A percentile compares a stretch with the other conserved stretches of the same genome.
phyloP scores from a whole-genome alignment of 176 grass and related monocot genomes.

The Tuctoria greenei region DNA sequence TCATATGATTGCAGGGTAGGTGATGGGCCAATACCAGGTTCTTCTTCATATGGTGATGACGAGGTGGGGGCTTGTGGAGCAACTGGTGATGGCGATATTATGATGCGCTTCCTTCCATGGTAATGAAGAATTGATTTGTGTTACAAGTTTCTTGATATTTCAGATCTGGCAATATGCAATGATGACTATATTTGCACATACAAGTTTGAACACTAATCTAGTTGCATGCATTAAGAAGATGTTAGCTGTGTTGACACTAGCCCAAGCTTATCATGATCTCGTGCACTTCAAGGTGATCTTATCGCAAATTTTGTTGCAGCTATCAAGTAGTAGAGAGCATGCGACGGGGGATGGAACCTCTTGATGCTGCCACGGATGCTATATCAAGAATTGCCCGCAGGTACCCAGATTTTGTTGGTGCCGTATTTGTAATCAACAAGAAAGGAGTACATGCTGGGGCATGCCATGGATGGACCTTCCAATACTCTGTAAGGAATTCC shows the following conservation, averaged over 20 bases:
- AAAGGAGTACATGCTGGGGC: constrained; percentile 66
- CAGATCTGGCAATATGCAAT: neutral
- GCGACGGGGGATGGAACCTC: constrained; percentile 75
- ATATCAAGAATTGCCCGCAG: constrained; percentile 80
- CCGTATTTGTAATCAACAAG: constrained; percentile 65
- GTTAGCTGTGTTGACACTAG: neutral
- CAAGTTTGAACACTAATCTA: neutral
- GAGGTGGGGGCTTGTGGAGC: constrained; percentile 89
- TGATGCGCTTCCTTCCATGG: constrained; percentile 98
- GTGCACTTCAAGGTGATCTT: neutral
- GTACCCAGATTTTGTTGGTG: constrained; percentile 73
- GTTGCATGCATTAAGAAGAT: neutral
- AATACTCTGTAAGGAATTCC: constrained; percentile 74
- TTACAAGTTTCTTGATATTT: neutral
- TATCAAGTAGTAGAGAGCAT: constrained; percentile 98
- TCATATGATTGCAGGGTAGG: constrained; percentile 71
- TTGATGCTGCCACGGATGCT: constrained; percentile 66
- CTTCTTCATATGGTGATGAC: constrained; percentile 81
- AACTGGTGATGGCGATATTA: constrained; percentile 93
- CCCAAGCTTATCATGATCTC: neutral
- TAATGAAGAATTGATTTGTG: constrained; percentile 32
- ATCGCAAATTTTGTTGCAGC: constrained; percentile 34
- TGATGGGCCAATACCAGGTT: constrained; percentile 90
- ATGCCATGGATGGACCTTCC: constrained; percentile 87
- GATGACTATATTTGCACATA: neutral